Conservation (phyloP, 2,329 filamentous ascomycete species). For the Calonectria crousiana region DNA sequence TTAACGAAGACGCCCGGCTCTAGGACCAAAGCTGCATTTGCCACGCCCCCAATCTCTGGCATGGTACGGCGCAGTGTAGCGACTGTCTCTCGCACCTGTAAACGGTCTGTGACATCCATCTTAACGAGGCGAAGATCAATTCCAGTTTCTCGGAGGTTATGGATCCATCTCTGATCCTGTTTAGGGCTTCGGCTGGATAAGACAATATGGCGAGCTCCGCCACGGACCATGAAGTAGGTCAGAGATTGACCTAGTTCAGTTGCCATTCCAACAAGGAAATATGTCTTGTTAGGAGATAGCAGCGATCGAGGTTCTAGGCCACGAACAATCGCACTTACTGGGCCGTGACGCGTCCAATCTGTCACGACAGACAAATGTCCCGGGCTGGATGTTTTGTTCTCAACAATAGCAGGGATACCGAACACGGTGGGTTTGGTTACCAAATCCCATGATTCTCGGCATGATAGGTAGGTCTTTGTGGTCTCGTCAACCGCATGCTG, state of each 20-base stretch:
- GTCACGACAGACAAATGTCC: too few relatives aligned
- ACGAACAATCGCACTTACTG: neutral
- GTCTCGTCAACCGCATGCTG: too few relatives aligned
- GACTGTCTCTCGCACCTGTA: neutral
- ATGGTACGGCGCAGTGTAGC: neutral
- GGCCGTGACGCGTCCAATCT: too few relatives aligned
- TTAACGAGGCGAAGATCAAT: neutral
- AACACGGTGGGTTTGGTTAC: too few relatives aligned
- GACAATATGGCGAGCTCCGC: neutral
- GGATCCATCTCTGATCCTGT: neutral
- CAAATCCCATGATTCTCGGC: too few relatives aligned
- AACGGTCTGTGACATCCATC: neutral
- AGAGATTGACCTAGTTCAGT: neutral
- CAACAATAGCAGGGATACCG: too few relatives aligned
- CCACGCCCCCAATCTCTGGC: neutral
- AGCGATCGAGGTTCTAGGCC: neutral
- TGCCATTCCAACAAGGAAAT: neutral
- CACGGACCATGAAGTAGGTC: neutral
- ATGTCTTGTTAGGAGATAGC: neutral
- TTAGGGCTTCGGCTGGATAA: neutral
- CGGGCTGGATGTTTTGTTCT: too few relatives aligned
- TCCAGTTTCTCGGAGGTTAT: neutral
- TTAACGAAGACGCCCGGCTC: neutral
- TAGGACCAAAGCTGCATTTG: neutral
- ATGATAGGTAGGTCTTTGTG: too few relatives aligned